Conservation (phyloP, 352 stramenopile species). For the Phytopythium sindhum region DNA sequence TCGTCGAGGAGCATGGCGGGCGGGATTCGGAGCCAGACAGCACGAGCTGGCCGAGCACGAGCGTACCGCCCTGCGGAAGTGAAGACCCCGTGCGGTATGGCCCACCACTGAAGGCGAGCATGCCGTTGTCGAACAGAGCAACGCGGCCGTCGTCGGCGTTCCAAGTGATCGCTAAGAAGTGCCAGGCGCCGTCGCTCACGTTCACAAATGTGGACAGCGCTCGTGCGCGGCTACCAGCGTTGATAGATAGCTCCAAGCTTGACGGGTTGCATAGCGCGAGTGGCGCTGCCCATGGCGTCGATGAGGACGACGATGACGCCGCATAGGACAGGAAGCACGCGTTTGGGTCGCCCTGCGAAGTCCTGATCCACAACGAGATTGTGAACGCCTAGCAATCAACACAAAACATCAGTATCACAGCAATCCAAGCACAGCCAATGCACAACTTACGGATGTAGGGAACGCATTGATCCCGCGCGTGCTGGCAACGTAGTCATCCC, state of each 20-base stretch:
- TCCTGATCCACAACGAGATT: constrained; percentile 64
- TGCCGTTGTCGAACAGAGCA: constrained; percentile 59
- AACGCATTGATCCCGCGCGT: constrained; percentile 29
- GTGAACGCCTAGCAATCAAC: constrained; percentile 36
- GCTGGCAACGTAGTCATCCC: constrained; percentile 40
- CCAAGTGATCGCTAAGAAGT: constrained; percentile 64
- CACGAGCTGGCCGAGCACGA: constrained; percentile 48
- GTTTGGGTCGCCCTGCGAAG: constrained; percentile 16
- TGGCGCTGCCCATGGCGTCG: constrained; percentile 15
- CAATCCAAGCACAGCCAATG: background rate
- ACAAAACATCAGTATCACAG: background rate
- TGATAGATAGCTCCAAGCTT: constrained; percentile 49
- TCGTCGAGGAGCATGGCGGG: constrained; percentile 4
- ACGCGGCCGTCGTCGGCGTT: constrained; percentile 50
- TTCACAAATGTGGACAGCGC: constrained; percentile 55
- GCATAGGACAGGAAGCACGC: constrained; percentile 56
- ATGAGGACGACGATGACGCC: constrained; percentile 1
- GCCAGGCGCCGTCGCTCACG: constrained; percentile 63
- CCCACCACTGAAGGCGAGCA: constrained; percentile 63
- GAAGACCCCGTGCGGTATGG: constrained; percentile 41
- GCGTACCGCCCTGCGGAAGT: constrained; percentile 26
- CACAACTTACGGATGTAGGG: constrained; percentile 28
- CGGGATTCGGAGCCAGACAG: constrained; percentile 7
- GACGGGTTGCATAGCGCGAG: constrained; percentile 60
- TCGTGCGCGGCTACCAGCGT: constrained; percentile 25